Base-by-base conservation (phyloP, 1,139 yeast genomes). In the Yueomyces sp. region DNA sequence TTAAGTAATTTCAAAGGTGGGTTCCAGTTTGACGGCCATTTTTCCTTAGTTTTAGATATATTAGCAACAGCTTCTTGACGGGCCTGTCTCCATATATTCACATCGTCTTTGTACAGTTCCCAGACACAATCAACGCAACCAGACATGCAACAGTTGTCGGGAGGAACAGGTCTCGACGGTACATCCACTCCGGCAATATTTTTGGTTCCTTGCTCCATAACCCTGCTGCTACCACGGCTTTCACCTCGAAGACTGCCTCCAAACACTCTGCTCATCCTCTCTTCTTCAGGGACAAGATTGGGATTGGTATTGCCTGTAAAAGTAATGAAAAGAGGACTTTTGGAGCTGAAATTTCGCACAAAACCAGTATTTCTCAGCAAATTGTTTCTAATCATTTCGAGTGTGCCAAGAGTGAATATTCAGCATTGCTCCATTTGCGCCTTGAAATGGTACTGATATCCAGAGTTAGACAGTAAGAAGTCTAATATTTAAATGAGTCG, bases 61-160 rank as follows among this genome's bases (percentile, higher is more conserved):
- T 63, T 65, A n/a, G 61, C 46, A 0, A 81, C 84, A 0, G 96
- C 96, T 46, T 68, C 60, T 40, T 63, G 63, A 33, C 95, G 68
- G 53, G 70, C 65, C 1, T 51, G 59, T 53, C 77, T 75, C 95
- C 96, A 91, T 29, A 86, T 87, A 50, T 77, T 79, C 41, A 89
- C 56, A 59, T 91, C 97, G 43, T 89, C 96, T 52, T 82, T 80
- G 60, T 76, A 91, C 44, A 84, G 66, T 53, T 89, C 96, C 97
- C 97, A 91, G 1, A 91, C 97, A 63, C 98, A 91, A 62, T 89
- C 85, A 36, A 86, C 78, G 61, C 98, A 91, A 1, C 98, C 98
- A 49, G 94, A 81, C 95, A 87, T 87, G 61, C 98, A 91, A 61
- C 98, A 91, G 60, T 89, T 87, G 54, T 87, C 95, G 2, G 97